Base-by-base conservation (phyloP, 441 rosid genomes). In the Gossypium davidsonii region DNA sequence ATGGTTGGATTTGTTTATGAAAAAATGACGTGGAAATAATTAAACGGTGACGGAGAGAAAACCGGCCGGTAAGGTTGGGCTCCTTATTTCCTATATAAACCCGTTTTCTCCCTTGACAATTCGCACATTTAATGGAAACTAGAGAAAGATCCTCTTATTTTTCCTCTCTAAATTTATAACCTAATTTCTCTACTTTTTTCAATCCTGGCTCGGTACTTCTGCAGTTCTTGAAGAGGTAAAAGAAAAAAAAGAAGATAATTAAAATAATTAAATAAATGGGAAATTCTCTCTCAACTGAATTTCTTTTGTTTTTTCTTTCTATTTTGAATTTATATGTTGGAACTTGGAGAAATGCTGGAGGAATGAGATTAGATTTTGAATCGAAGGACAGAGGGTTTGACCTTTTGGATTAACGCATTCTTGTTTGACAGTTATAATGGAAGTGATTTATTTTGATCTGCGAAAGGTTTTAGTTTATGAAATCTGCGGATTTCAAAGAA, bases 41-140 rank as follows among this genome's bases (percentile, higher is more conserved):
- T 75, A 78, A 80, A 80, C 86, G 83, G 86, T 73, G 83, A 60
- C 87, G 83, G 87, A 75, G 80, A 76, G 73, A 75, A 77, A 9
- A 53, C 74, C 80, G 83, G 80, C 77, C 84, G 80, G 78, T 73
- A 60, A 77, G 63, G 25, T 70, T 42, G 69, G 83, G 70, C 73
- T 79, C 81, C 71, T 64, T 71, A 81, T 84, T 85, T 81, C 86
- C 90, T 89, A 89, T 89, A 89, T 89, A 89, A 80, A 76, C 73
- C 78, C 85, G 53, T 70, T 46, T 42, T 77, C 87, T 73, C 70
- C 77, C 70, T 74, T 69, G 67, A 76, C 57, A 73, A 71, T 67
- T 21, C 60, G 72, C 78, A 77, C 46, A 42, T 42, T 42, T 42
- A 42, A 42, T 42, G 46, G 46, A 42, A 42, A 52, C 20, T 52